Conservation (phyloP, 1,139 yeast species). For the Yueomyces sp. region DNA sequence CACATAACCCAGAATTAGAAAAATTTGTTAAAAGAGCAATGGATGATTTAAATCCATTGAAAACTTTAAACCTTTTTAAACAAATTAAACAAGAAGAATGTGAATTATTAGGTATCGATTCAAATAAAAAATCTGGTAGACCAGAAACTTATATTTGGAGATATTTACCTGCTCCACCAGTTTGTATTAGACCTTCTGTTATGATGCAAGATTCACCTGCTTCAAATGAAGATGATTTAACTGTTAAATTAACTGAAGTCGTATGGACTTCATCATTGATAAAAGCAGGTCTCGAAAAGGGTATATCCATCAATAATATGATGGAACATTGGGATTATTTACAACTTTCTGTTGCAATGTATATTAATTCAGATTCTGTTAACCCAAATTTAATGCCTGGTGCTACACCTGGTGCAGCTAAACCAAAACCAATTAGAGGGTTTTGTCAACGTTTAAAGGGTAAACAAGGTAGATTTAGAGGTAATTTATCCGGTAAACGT, state of each 20-base stretch:
- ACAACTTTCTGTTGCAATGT: slow-evolving; percentile 92
- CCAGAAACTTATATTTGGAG: slow-evolving; percentile 98
- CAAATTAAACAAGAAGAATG: slow-evolving; percentile 80
- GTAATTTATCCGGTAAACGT: slow-evolving; percentile 94
- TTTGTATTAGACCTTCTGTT: slow-evolving; percentile 95
- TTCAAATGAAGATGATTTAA: slow-evolving; percentile 92
- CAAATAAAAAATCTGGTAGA: slow-evolving; percentile 67
- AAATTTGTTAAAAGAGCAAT: slow-evolving; percentile 75
- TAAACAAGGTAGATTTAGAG: slow-evolving; percentile 97
- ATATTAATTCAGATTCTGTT: slow-evolving; percentile 93
- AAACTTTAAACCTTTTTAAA: slow-evolving; percentile 76
- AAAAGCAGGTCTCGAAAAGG: slow-evolving; percentile 88
- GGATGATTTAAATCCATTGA: slow-evolving; percentile 90
- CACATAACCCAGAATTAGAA: slow-evolving; percentile 75
- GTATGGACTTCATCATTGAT: slow-evolving; percentile 93
- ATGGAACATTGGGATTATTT: slow-evolving; percentile 99
- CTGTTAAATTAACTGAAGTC: slow-evolving; percentile 90
- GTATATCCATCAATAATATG: slow-evolving; percentile 78
- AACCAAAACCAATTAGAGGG: slow-evolving; percentile 83
- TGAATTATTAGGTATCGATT: slow-evolving; percentile 82
- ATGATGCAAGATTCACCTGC: slow-evolving; percentile 80
- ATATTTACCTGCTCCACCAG: slow-evolving; percentile 97
- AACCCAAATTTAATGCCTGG: slow-evolving; percentile 64
- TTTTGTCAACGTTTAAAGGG: slow-evolving; percentile 96
- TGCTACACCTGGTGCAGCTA: slow-evolving; percentile 44